Conservation (phyloP, 345 rosid genomes). For the Xanthoceras sorbifolium region DNA sequence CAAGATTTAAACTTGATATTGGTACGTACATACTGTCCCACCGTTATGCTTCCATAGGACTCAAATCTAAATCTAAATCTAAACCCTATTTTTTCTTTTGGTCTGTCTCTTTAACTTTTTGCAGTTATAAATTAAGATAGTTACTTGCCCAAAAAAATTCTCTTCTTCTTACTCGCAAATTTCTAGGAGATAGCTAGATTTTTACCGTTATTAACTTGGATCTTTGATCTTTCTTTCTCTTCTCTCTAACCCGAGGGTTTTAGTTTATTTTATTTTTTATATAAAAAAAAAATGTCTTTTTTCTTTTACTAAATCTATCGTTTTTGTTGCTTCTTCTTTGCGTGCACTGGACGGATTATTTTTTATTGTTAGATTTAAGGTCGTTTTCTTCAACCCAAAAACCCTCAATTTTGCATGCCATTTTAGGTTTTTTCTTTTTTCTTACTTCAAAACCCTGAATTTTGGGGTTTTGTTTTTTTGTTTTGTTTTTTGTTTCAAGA, state of each 20-base stretch:
- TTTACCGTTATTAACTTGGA: slow-evolving; percentile 14
- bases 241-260: background rate
- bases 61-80: background rate
- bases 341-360: background rate
- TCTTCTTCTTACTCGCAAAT: background rate
- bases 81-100: background rate
- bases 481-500: background rate
- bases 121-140: background rate
- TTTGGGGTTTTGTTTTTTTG: background rate
- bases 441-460: slow-evolving; percentile 13
- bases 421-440: background rate
- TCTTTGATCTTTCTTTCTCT: too few species aligned
- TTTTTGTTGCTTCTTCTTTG: background rate
- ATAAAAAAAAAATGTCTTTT: background rate
- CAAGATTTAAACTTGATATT: too few species aligned
- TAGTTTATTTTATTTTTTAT: background rate
- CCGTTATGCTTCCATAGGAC: too few species aligned
- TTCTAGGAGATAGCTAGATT: slow-evolving; percentile 1
- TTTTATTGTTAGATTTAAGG: background rate
- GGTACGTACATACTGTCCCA: too few species aligned
- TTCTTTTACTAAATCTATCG: background rate
- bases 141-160: background rate
- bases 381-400: background rate
- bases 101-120: background rate
- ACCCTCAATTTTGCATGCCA: background rate